Evolutionary conservation across 345 rosid species (phyloP).

Genomic region (Eutrema japonicum): DNA sequence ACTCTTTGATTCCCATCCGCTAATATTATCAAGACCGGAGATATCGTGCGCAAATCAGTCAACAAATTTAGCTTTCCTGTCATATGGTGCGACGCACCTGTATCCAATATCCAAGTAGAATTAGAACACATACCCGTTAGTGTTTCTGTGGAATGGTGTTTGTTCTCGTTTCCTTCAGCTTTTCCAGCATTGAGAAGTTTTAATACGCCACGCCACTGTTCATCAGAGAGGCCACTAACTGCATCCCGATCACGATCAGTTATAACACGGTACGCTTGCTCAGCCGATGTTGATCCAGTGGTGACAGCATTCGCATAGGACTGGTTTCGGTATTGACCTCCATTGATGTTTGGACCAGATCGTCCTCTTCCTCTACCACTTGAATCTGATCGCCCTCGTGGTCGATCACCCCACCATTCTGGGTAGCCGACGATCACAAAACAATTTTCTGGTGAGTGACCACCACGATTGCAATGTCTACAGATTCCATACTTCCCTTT

Average conservation of each 20-base stretch:
- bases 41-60: neutral
- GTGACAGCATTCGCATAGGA: neutral
- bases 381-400: too few relatives aligned
- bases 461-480: neutral
- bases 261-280: too few relatives aligned
- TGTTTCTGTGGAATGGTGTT: neutral
- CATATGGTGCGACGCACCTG: neutral
- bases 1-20: neutral
- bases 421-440: neutral
- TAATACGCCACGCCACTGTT: neutral
- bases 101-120: neutral
- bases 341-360: too few relatives aligned
- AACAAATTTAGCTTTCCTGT: neutral
- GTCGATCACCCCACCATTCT: neutral
- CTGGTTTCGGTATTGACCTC: too few relatives aligned
- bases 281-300: neutral
- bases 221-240: neutral
- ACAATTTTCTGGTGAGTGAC: neutral
- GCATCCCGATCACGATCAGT: neutral
- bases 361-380: too few relatives aligned
- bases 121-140: neutral
- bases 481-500: neutral
- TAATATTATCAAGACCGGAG: neutral
- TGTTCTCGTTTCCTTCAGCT: too few relatives aligned
- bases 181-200: neutral